These are phyloP conservation scores for Neltuma alba DNA, from an alignment of 306 rosid species.

Conservation along the genomic window DNA sequence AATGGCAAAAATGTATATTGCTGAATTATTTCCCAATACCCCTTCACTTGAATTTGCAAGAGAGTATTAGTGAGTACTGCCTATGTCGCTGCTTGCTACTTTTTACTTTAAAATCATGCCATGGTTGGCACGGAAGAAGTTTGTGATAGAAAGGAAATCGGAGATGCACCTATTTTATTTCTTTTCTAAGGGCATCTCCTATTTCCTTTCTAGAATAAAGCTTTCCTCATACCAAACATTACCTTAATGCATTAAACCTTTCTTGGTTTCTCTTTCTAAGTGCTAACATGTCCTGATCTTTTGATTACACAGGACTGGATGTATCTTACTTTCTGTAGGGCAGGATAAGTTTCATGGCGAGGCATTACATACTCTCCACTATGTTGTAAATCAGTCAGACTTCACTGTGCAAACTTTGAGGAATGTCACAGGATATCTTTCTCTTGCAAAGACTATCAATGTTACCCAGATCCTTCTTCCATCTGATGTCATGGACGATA, in stretches of 20 bases:
- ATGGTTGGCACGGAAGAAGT: background rate
- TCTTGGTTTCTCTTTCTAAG: slow-evolving; percentile 2
- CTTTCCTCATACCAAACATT: background rate
- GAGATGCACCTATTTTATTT: background rate
- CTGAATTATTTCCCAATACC: background rate
- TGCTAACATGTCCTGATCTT: slow-evolving; percentile 34
- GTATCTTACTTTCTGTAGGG: slow-evolving; percentile 85
- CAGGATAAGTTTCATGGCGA: slow-evolving; percentile 79
- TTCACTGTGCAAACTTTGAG: slow-evolving; percentile 78
- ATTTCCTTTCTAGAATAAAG: background rate
- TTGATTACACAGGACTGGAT: slow-evolving; percentile 77
- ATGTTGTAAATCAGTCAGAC: slow-evolving; percentile 93
- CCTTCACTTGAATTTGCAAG: slow-evolving; percentile 2
- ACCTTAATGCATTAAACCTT: background rate
- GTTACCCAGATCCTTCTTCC: slow-evolving; percentile 85
- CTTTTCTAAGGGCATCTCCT: too few relatives aligned
- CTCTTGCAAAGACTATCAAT: slow-evolving; percentile 88
- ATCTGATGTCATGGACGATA: slow-evolving; percentile 71
- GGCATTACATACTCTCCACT: slow-evolving; percentile 76
- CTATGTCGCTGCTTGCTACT: background rate
- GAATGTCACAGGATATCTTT: slow-evolving; percentile 87
- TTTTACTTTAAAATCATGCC: background rate
- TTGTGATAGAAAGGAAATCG: background rate
- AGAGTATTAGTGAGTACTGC: background rate
- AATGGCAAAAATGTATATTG: background rate